A percentile compares a stretch with the other conserved stretches of the same genome.
phyloP scores from a whole-genome alignment of 148 eudicot genomes.

The Diospyros kaki region DNA sequence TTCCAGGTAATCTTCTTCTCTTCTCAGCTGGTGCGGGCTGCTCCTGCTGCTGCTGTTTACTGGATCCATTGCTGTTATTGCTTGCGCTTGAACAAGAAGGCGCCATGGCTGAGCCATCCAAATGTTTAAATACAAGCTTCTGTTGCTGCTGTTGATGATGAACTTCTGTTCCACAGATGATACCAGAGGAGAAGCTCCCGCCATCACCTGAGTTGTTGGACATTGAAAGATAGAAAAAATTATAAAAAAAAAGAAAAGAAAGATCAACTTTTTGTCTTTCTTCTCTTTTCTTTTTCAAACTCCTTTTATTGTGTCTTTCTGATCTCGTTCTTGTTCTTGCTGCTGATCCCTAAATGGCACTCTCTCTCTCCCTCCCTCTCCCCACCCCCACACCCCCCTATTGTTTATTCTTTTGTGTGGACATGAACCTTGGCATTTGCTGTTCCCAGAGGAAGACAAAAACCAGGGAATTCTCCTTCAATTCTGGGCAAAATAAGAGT shows the following conservation, averaged over 20 bases:
- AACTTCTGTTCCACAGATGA: conserved; percentile 1
- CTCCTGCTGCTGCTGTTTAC: neutral
- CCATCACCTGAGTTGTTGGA: conserved; percentile 15
- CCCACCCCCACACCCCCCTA: neutral
- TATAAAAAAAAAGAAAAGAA: too few relatives aligned
- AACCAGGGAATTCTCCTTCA: conserved; percentile 8
- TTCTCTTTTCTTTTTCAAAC: neutral
- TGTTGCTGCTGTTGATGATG: neutral
- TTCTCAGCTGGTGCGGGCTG: neutral
- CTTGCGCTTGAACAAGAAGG: neutral
- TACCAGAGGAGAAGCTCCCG: conserved; percentile 20
- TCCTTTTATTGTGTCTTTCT: neutral
- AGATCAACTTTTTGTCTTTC: neutral
- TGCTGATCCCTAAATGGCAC: neutral
- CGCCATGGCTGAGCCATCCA: neutral
- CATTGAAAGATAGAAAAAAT: neutral
- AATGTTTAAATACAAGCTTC: neutral
- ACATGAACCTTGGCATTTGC: conserved; percentile 9
- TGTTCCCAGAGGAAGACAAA: conserved; percentile 11
- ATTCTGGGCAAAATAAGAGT: neutral
- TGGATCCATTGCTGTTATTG: conserved; percentile 1
- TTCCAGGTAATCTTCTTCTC: conserved; percentile 16
- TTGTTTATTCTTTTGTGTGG: neutral
- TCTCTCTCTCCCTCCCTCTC: neutral
- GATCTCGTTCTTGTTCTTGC: neutral